Evolutionary conservation across 2,329 filamentous ascomycete species (phyloP).

Genomic region (Rutstroemia sydowiana): DNA sequence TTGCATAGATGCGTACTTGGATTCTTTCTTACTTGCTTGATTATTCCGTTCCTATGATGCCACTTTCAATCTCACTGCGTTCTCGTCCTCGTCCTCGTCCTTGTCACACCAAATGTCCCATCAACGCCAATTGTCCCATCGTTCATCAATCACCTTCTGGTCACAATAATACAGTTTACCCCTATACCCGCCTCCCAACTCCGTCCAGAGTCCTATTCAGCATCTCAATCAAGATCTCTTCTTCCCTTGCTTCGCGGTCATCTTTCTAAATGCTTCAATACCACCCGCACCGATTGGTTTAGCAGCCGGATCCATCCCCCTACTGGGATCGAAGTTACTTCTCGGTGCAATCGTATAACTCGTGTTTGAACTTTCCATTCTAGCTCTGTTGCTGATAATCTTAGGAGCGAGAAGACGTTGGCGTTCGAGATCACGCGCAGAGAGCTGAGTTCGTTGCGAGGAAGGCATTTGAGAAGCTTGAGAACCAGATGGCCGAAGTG

Average conservation of each 20-base stretch:
- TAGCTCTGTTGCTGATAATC: slow-evolving; percentile 47
- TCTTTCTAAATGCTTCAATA: slow-evolving; percentile 57
- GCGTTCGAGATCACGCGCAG: slow-evolving; percentile 38
- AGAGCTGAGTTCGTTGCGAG: slow-evolving; percentile 23
- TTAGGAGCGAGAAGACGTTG: slow-evolving; percentile 52
- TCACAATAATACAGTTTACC: too few species aligned
- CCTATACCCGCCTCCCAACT: too few species aligned
- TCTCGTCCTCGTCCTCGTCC: too few species aligned
- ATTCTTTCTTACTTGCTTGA: too few species aligned
- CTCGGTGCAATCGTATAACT: slow-evolving; percentile 34
- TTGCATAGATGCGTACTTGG: too few species aligned
- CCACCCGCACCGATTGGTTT: slow-evolving; percentile 56
- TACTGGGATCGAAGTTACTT: slow-evolving; percentile 52
- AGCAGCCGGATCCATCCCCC: slow-evolving; percentile 40
- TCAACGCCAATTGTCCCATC: too few species aligned
- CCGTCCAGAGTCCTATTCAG: background rate
- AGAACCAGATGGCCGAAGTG: slow-evolving; percentile 27
- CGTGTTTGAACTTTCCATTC: slow-evolving; percentile 31
- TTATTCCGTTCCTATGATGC: too few species aligned
- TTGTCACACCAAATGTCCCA: too few species aligned
- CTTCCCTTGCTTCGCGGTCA: slow-evolving; percentile 55
- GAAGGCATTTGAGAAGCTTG: slow-evolving; percentile 24
- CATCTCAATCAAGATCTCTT: slow-evolving; percentile 1
- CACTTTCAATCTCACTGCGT: too few species aligned
- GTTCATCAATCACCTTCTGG: too few species aligned